Evolutionary conservation across 805 yeast genomes (phyloP), one percentile per base, ranked within the genome.

Genomic region (Saccharomycopsis javanensis): DNA sequence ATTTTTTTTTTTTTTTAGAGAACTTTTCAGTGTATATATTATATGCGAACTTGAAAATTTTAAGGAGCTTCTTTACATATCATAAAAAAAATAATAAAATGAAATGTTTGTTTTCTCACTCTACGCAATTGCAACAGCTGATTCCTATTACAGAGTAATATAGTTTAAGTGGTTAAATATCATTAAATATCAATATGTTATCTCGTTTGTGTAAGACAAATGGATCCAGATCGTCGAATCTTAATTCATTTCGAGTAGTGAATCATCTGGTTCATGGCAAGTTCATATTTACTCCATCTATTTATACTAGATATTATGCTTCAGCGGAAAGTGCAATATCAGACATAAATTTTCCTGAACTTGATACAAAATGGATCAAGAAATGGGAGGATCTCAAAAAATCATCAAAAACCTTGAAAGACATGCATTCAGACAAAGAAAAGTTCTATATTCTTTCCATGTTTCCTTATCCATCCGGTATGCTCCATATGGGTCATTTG

Each of bases 401-500:
- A 4, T 13, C 37, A 51, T 31, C 42, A 10, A 7, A 30, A 8
- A 33, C 25, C 8, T 20, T 16, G 6, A 34, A 20, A 31, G 27
- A 51, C 5, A 13, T 18, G 7, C 25, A 23, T 51, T 61, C 64
- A 54, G 51, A 64, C 54, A 23, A 59, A 50, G 60, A 60, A 5
- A 71, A 72, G 56, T 81, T 79, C 67, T 92, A 84, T 68, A 79
- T 86, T 28, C 73, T 94, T 33, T 77, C 96, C 0, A 88, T 87
- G 96, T 92, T 94, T 66, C 99, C 99, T 0, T 94, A 94, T 65
- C 99, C 99, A 1, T 89, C 97, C 0, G 99, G 99, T 1, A 77
- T 78, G 59, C 76, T 94, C 4, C 99, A 94, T 67, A 82, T 94
- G 79, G 99, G 99, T 0, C 99, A 94, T 70, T 76, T 91, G 50